Evolutionary conservation across 768 basidiomycete genomes (phyloP).

Genomic region (Omphalotus guepiniiformis): DNA sequence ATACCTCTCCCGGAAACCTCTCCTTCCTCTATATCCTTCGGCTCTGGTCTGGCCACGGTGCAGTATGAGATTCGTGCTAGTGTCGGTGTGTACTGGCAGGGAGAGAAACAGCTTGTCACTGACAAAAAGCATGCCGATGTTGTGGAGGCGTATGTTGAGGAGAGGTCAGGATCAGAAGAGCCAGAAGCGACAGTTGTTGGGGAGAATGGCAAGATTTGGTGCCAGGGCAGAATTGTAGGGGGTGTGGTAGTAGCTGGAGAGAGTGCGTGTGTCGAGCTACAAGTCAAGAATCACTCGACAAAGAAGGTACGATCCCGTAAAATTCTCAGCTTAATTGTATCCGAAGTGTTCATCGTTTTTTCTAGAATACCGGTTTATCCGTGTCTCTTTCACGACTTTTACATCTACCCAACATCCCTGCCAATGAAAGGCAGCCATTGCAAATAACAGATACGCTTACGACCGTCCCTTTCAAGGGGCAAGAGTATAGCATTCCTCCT

Average conservation of each 20-base stretch:
- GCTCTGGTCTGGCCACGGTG: slow-evolving; percentile 61
- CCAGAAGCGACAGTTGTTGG: slow-evolving; percentile 64
- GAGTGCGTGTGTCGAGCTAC: slow-evolving; percentile 67
- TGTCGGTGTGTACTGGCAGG: slow-evolving; percentile 72
- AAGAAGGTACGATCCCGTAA: slow-evolving; percentile 79
- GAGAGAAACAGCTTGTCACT: slow-evolving; percentile 63
- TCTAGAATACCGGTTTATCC: slow-evolving; percentile 64
- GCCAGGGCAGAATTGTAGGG: slow-evolving; percentile 62
- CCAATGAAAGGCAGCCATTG: slow-evolving; percentile 42
- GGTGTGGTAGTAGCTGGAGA: slow-evolving; percentile 64
- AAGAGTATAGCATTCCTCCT: slow-evolving; percentile 70
- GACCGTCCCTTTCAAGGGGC: slow-evolving; percentile 66
- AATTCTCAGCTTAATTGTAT: neutral
- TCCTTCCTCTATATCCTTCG: slow-evolving; percentile 71
- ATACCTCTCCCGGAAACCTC: slow-evolving; percentile 64
- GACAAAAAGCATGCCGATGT: slow-evolving; percentile 60
- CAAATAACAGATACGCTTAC: slow-evolving; percentile 66
- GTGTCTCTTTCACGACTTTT: slow-evolving; percentile 59
- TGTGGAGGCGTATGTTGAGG: slow-evolving; percentile 48
- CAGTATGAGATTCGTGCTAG: slow-evolving; percentile 72
- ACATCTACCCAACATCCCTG: slow-evolving; percentile 42
- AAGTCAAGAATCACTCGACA: slow-evolving; percentile 77
- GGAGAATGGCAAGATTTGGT: slow-evolving; percentile 79
- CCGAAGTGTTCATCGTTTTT: slow-evolving; percentile 5
- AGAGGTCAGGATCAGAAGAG: slow-evolving; percentile 31